A percentile compares a stretch with the other conserved stretches of the same genome.
Conservation (phyloP, 2,329 filamentous ascomycete species). For the Alternaria sp. region DNA sequence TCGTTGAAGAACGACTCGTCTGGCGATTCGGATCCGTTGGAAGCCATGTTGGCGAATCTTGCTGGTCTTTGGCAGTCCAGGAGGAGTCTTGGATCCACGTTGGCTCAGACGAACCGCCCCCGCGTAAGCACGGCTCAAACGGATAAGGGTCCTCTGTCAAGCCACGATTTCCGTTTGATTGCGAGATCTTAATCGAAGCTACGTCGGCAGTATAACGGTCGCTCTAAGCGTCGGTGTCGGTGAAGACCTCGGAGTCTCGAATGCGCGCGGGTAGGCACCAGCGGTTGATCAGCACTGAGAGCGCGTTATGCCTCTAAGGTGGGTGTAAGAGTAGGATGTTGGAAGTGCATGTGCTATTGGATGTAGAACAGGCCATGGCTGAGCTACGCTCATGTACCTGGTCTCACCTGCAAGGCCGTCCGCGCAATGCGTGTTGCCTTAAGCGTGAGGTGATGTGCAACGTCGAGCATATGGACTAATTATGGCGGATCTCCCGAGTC, state of each 20-base stretch:
- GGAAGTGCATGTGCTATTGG: constrained; percentile 9
- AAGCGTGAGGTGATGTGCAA: constrained; percentile 22
- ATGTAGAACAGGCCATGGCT: constrained; percentile 12
- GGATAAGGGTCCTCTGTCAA: neutral
- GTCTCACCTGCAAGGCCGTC: constrained; percentile 23
- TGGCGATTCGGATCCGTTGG: constrained; percentile 40
- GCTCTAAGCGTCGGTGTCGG: neutral
- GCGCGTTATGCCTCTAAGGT: constrained; percentile 7
- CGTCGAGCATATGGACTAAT: constrained; percentile 33
- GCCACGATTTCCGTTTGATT: neutral
- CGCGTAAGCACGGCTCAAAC: constrained; percentile 26
- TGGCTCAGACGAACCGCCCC: constrained; percentile 7
- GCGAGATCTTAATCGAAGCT: neutral
- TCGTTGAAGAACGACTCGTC: constrained; percentile 64
- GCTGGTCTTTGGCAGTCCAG: constrained; percentile 2
- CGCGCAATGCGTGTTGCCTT: constrained; percentile 27
- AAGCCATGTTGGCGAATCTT: constrained; percentile 33
- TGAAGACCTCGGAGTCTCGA: neutral
- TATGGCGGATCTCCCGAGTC: constrained; percentile 30
- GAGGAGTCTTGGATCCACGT: constrained; percentile 11
- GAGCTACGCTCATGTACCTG: constrained; percentile 17
- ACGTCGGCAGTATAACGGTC: constrained; percentile 1
- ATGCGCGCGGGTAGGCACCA: constrained; percentile 14
- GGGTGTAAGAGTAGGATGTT: neutral
- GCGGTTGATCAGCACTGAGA: constrained; percentile 5